Percentiles rank a stretch among this genome's conserved stretches.
These are phyloP conservation scores for Iris macrosiphon DNA, from an alignment of 106 monocot species.

Conservation along the genomic window DNA sequence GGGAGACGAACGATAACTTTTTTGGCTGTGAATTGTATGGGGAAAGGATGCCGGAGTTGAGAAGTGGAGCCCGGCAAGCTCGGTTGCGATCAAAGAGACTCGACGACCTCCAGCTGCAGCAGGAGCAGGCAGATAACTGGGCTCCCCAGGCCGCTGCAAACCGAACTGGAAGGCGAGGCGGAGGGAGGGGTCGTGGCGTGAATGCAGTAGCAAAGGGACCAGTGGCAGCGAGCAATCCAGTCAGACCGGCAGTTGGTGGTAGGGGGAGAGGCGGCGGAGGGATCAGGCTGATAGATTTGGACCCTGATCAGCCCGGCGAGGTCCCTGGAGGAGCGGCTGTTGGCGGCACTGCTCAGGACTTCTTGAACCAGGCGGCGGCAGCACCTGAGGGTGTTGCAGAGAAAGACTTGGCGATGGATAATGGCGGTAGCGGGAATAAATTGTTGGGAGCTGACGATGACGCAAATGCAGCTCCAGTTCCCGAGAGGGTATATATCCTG, in stretches of 20 bases:
- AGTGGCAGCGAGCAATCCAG: slow-evolving; percentile 31
- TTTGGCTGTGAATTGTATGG: slow-evolving; percentile 90
- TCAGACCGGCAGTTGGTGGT: slow-evolving; percentile 42
- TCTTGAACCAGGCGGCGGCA: slow-evolving; percentile 46
- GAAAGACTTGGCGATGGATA: slow-evolving; percentile 59
- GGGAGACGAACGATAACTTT: no score
- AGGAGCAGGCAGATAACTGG: slow-evolving; percentile 54
- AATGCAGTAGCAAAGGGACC: slow-evolving; percentile 48
- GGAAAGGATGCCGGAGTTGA: slow-evolving; percentile 97
- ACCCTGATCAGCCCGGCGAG: slow-evolving; percentile 72
- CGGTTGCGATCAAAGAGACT: slow-evolving; percentile 71
- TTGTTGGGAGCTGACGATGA: slow-evolving; percentile 70
- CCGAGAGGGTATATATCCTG: slow-evolving; percentile 61
- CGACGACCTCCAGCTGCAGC: slow-evolving; percentile 35
- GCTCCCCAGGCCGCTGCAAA: slow-evolving; percentile 34
- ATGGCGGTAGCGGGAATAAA: slow-evolving; percentile 79
- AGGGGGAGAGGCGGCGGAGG: slow-evolving; percentile 80
- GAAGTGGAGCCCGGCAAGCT: slow-evolving; percentile 95
- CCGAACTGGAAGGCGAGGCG: slow-evolving; percentile 51
- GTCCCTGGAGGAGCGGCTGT: slow-evolving; percentile 43
- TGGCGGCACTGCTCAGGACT: slow-evolving; percentile 41
- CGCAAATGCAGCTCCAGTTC: slow-evolving; percentile 63
- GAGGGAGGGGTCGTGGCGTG: slow-evolving; percentile 49
- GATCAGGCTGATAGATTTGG: slow-evolving; percentile 58
- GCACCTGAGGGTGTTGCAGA: slow-evolving; percentile 44